Evolutionary conservation across 2,329 filamentous ascomycete species (phyloP), one percentile per base, ranked within the genome.

Genomic region (Lachnellula arida): DNA sequence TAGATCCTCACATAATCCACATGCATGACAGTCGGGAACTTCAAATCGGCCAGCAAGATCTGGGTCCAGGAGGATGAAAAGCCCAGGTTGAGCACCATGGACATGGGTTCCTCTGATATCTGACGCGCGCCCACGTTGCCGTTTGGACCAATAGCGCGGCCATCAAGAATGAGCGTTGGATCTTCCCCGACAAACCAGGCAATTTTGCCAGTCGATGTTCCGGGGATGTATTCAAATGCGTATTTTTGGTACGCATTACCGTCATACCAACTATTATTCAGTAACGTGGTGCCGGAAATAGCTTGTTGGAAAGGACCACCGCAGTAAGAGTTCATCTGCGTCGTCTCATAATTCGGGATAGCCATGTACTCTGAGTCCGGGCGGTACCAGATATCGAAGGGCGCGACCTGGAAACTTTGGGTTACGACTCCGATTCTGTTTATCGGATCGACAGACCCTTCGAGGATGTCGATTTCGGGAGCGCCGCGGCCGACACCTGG

Each of bases 401-500:
- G 71, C 2, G 71, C 71, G 8, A 73, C 65, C 55, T 73, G 71
- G n/a, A 65, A 64, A 51, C 67, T 69, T 46, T 73, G 71, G 56
- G 61, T 74, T 57, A 71, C 66, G 39, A 64, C 68, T 63, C 68
- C 75, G 71, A 69, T 65, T 4, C 57, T 58, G 42, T 68, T 67
- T 44, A 57, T 64, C 1, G 63, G 63, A 39, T 75, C 74, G 5
- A 74, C 76, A 43, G 74, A 75, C 11, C 81, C 86, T 75, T 89
- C 86, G 25, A 89, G 73, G 19, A 84, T 84, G 76, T 89, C 86
- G 57, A 89, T 86, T 73, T 89, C 86, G 0, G 86, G 86, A 1
- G 84, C 83, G 53, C 81, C 82, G 23, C 86, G 77, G 25, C 85
- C 85, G 46, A 75, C 82, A 17, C 86, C 85, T 6, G 81, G 81